A percentile compares a stretch with the other conserved stretches of the same genome.
These are phyloP conservation scores for Castanospermum australe DNA, from an alignment of 306 rosid genomes.

Conservation along the genomic window DNA sequence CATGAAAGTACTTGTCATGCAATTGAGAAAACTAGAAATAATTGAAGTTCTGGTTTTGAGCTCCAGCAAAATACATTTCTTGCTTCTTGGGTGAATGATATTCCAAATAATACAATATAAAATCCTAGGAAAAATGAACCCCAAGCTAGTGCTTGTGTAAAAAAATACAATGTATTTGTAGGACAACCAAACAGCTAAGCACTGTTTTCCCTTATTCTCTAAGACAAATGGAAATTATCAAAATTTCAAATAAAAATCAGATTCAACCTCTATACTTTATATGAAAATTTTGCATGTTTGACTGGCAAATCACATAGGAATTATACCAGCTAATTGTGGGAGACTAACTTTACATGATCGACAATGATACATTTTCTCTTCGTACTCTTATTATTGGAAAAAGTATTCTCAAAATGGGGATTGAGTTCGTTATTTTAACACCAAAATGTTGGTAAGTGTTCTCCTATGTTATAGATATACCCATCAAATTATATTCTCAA, in stretches of 20 bases:
- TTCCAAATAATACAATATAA: background rate
- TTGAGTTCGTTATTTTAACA: background rate
- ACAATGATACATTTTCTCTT: background rate
- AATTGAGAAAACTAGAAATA: background rate
- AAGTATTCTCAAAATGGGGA: background rate
- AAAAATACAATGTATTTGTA: background rate
- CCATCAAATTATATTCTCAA: background rate
- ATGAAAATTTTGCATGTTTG: background rate
- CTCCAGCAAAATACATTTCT: conserved; percentile 4
- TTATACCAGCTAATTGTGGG: background rate
- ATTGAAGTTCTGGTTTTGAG: conserved; percentile 1
- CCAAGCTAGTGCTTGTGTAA: background rate
- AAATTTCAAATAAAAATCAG: background rate
- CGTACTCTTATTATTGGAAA: background rate
- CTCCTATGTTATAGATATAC: background rate
- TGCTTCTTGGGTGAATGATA: background rate
- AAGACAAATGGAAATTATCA: background rate
- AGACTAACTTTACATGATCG: background rate
- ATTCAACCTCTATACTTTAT: background rate
- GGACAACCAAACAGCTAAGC: background rate
- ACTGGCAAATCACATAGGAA: background rate
- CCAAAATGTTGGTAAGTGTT: background rate
- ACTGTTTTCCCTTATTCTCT: background rate
- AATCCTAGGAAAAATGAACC: background rate
- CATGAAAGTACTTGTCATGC: background rate